Evolutionary conservation across 306 rosid species (phyloP).

Genomic region (Gillenia trifoliata): DNA sequence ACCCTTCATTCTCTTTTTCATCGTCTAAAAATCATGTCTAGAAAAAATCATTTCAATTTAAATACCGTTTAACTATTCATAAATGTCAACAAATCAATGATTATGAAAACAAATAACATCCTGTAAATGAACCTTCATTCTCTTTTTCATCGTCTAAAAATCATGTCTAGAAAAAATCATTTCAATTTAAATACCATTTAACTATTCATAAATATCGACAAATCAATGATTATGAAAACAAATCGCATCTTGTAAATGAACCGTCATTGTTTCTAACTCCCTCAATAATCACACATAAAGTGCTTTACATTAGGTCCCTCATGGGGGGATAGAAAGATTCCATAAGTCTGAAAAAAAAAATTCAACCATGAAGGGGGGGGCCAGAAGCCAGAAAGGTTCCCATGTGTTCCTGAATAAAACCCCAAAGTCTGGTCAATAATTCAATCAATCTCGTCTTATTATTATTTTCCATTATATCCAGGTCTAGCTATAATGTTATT

Average conservation of each 20-base stretch:
- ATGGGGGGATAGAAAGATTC: background rate
- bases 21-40: background rate
- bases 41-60: too few species aligned
- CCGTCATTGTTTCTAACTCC: background rate
- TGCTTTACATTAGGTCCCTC: conserved; percentile 5
- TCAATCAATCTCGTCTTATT: background rate
- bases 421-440: background rate
- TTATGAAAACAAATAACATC: background rate
- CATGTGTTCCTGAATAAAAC: background rate
- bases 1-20: background rate
- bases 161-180: background rate
- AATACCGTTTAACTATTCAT: too few species aligned
- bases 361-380: conserved; percentile 3
- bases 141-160: too few species aligned
- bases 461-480: background rate
- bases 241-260: too few species aligned
- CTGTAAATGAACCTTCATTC: background rate
- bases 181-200: too few species aligned
- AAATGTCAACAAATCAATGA: background rate
- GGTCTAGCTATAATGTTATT: too few species aligned
- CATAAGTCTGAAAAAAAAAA: background rate
- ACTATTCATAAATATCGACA: background rate
- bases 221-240: background rate
- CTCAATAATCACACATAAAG: background rate
- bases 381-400: conserved; percentile 8